phyloP scores from a whole-genome alignment of 768 basidiomycete species.

The Brasilioporus rufonigricans region DNA sequence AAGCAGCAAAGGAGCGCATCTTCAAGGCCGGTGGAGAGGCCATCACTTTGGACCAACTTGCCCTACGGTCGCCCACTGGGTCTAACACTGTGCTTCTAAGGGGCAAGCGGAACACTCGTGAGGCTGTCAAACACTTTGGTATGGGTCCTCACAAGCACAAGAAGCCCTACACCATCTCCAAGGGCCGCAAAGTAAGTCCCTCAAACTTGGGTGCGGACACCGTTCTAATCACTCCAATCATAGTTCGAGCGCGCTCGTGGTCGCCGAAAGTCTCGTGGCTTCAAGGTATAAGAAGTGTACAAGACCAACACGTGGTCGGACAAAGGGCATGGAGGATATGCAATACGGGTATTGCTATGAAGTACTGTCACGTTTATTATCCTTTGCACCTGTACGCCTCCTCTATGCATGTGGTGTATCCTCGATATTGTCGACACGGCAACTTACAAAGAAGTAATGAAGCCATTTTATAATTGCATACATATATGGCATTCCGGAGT shows the following conservation, averaged over 20 bases:
- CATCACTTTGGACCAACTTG: conserved; percentile 95
- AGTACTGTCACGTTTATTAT: conserved; percentile 19
- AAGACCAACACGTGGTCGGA: conserved; percentile 35
- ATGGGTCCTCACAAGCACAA: conserved; percentile 99
- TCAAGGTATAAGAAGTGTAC: conserved; percentile 75
- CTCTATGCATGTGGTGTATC: conserved; percentile 26
- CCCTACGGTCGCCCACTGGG: conserved; percentile 90
- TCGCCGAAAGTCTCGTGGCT: conserved; percentile 96
- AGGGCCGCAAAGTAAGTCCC: conserved; percentile 83
- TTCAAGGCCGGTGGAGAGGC: conserved; percentile 93
- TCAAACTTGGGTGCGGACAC: too few relatives aligned
- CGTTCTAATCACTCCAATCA: conserved; percentile 3
- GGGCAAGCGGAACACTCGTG: conserved; percentile 89
- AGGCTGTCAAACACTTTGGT: conserved; percentile 97
- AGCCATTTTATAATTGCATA: neutral
- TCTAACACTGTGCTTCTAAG: conserved; percentile 92
- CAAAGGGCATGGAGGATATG: conserved; percentile 30
- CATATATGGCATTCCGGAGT: neutral
- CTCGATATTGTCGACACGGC: conserved; percentile 5
- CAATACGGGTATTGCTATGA: conserved; percentile 31
- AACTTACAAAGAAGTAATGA: neutral
- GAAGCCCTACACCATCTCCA: conserved; percentile 93
- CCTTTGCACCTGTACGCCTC: conserved; percentile 21
- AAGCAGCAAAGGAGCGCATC: conserved; percentile 91
- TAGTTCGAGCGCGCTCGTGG: conserved; percentile 98